These are phyloP conservation scores for Penicillium sp. DNA, from an alignment of 2,329 filamentous ascomycete genomes.

Conservation along the genomic window DNA sequence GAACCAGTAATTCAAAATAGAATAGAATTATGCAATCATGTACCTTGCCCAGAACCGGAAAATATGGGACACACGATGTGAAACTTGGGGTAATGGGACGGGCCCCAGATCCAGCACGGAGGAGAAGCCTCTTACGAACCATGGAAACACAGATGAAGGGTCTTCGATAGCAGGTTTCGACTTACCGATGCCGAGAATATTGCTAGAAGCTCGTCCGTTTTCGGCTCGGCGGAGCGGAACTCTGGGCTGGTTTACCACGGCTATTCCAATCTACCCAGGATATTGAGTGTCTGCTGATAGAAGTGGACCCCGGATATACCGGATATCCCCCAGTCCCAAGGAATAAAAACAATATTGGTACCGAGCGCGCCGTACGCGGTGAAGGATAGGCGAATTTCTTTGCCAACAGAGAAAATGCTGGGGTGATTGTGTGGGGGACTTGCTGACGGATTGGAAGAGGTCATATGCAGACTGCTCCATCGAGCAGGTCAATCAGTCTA, in stretches of 20 bases:
- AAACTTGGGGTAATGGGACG: background rate
- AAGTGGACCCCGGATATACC: background rate
- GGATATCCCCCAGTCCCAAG: background rate
- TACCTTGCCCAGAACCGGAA: too few relatives aligned
- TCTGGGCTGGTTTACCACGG: background rate
- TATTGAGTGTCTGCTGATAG: background rate
- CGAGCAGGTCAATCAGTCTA: too few relatives aligned
- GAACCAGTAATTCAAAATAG: too few relatives aligned
- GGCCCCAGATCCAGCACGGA: background rate
- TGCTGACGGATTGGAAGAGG: background rate
- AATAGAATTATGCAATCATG: too few relatives aligned
- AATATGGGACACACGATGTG: too few relatives aligned
- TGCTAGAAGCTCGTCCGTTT: background rate
- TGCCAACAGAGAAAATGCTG: background rate
- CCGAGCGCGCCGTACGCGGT: background rate
- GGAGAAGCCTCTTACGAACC: background rate
- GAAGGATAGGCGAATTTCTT: background rate
- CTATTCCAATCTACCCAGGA: background rate
- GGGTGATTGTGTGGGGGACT: background rate
- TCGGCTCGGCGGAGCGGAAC: constrained; percentile 27
- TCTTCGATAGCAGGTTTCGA: background rate
- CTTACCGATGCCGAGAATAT: constrained; percentile 1
- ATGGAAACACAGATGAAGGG: background rate
- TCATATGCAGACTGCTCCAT: too few relatives aligned
- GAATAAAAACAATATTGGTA: background rate